Evolutionary conservation across 441 rosid species (phyloP).

Genomic region (Populus hybrid): DNA sequence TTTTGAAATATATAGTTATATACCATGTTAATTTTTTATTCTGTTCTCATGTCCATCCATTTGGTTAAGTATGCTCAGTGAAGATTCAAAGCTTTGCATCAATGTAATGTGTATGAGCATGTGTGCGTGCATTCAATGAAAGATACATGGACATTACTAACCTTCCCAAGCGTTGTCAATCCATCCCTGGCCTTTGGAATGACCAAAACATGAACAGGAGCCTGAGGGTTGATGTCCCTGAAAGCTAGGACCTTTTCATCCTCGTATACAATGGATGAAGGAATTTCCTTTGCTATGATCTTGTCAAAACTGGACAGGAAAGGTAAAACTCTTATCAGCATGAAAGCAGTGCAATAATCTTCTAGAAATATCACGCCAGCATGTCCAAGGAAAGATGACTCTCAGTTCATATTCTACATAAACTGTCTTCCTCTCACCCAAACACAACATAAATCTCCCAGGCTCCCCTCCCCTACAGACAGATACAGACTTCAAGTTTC

Average conservation of each 20-base stretch:
- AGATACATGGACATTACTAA: slow-evolving; percentile 15
- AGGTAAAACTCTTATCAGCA: background rate
- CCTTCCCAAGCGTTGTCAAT: slow-evolving; percentile 70
- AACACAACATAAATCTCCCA: background rate
- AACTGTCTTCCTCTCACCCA: background rate
- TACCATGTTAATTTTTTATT: background rate
- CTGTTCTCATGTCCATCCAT: background rate
- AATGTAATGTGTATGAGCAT: background rate
- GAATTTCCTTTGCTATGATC: slow-evolving; percentile 84
- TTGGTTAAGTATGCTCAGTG: background rate
- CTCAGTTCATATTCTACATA: background rate
- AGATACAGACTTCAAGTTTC: background rate
- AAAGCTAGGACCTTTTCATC: slow-evolving; percentile 89
- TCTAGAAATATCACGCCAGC: background rate
- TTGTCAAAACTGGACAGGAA: slow-evolving; percentile 60
- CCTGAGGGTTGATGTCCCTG: slow-evolving; percentile 69
- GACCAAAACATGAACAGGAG: slow-evolving; percentile 91
- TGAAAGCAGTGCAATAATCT: slow-evolving; percentile 5
- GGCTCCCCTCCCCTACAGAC: background rate
- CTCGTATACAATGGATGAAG: slow-evolving; percentile 81
- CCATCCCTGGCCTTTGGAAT: slow-evolving; percentile 88
- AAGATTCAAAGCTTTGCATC: background rate
- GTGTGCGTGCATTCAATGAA: background rate
- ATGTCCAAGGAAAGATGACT: background rate
- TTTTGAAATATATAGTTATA: background rate